Percentiles rank a stretch among this genome's conserved stretches.
These are phyloP conservation scores for Beauveria asiatica DNA, from an alignment of 2,329 filamentous ascomycete genomes.

Conservation along the genomic window DNA sequence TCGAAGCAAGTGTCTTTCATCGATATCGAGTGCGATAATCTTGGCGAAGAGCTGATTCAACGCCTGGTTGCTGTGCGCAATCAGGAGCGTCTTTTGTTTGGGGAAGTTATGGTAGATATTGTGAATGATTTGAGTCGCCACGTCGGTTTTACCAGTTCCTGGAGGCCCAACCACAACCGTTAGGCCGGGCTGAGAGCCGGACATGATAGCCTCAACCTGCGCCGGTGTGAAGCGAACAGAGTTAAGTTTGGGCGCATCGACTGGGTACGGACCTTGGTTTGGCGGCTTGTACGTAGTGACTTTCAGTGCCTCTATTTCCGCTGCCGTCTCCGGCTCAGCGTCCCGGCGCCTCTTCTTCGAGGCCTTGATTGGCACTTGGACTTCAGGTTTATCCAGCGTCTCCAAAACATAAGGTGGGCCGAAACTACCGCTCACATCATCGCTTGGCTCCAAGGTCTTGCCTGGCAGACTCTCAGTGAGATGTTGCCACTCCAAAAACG, in stretches of 20 bases:
- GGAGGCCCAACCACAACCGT: conserved; percentile 92
- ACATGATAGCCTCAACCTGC: conserved; percentile 87
- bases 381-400: conserved; percentile 45
- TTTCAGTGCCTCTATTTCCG: conserved; percentile 59
- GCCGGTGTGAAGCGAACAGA: conserved; percentile 79
- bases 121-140: conserved; percentile 96
- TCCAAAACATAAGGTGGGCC: conserved; percentile 83
- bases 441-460: conserved; percentile 71
- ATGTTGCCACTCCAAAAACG: conserved; percentile 93
- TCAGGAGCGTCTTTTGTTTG: conserved; percentile 77
- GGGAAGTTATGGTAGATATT: conserved; percentile 99
- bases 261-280: conserved; percentile 82
- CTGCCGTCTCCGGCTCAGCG: conserved; percentile 55
- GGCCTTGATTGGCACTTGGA: conserved; percentile 45
- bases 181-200: conserved; percentile 86
- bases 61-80: conserved; percentile 96
- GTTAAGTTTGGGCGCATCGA: conserved; percentile 76
- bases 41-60: conserved; percentile 97
- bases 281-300: conserved; percentile 85
- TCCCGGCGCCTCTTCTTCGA: conserved; percentile 86
- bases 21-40: conserved; percentile 92
- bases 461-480: conserved; percentile 83
- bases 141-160: conserved; percentile 97
- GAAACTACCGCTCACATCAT: conserved; percentile 64
- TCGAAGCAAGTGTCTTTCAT: conserved; percentile 84